Conservation (phyloP, 2,329 filamentous ascomycete species). For the Colletotrichum sp. region DNA sequence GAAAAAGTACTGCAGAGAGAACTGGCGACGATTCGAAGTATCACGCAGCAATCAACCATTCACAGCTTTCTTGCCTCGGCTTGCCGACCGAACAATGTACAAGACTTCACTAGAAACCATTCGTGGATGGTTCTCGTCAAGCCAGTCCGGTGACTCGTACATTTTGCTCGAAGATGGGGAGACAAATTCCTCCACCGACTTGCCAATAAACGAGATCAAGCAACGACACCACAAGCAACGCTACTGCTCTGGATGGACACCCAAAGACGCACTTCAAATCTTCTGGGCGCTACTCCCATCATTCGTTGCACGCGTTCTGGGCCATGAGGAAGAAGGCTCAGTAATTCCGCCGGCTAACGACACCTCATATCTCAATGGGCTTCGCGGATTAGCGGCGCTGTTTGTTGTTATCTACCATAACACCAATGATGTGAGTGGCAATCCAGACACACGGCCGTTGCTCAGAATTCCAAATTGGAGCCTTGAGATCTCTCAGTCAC, state of each 20-base stretch:
- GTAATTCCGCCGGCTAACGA: background rate
- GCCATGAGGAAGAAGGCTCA: background rate
- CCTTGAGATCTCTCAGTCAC: constrained; percentile 17
- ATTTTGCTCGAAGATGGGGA: background rate
- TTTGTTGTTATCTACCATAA: constrained; percentile 62
- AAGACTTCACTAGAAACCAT: background rate
- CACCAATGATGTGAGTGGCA: constrained; percentile 18
- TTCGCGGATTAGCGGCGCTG: constrained; percentile 60
- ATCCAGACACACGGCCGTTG: background rate
- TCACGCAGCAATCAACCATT: background rate
- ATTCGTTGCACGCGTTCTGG: background rate
- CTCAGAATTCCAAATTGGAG: background rate
- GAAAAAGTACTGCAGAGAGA: background rate
- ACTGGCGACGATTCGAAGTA: background rate
- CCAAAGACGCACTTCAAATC: background rate
- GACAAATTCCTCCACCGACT: background rate
- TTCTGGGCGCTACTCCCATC: background rate
- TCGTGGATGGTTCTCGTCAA: background rate
- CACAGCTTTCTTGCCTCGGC: background rate
- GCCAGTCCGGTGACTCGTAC: background rate
- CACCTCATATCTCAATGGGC: constrained; percentile 62
- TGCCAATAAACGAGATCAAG: background rate
- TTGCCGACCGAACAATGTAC: background rate
- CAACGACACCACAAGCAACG: background rate
- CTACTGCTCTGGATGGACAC: background rate